Percentiles rank a stretch among this genome's conserved stretches.
phyloP scores from a whole-genome alignment of 495 filamentous ascomycete genomes.

The Cercophora samala region DNA sequence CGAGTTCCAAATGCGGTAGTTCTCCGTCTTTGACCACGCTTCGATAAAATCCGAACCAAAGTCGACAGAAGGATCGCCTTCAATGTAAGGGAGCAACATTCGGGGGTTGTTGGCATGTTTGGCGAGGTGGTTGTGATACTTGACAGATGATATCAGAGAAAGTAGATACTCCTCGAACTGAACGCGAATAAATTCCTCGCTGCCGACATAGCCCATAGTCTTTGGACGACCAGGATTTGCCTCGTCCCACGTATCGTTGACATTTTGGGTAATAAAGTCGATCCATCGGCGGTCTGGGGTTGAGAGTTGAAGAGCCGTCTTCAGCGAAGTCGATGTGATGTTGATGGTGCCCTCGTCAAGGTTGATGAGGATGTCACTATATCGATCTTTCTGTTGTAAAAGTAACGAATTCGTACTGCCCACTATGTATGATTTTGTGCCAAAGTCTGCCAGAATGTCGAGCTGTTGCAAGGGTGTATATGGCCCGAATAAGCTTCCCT shows the following conservation, averaged over 20 bases:
- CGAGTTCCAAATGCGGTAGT: conserved; percentile 76
- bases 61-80: conserved; percentile 81
- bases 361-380: conserved; percentile 95
- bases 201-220: conserved; percentile 91
- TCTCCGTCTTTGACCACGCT: conserved; percentile 80
- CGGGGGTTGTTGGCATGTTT: conserved; percentile 57
- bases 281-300: conserved; percentile 93
- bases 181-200: conserved; percentile 94
- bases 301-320: conserved; percentile 73
- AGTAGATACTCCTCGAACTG: conserved; percentile 98
- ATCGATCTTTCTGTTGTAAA: conserved; percentile 91
- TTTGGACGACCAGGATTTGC: conserved; percentile 82
- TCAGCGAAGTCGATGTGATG: conserved; percentile 75
- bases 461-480: conserved; percentile 97
- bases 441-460: conserved; percentile 87
- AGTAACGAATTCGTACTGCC: conserved; percentile 94
- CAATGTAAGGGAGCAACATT: conserved; percentile 59
- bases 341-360: conserved; percentile 86
- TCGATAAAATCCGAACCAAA: conserved; percentile 75
- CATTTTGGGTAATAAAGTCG: conserved; percentile 86
- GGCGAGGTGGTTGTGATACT: conserved; percentile 78
- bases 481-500: conserved; percentile 93
- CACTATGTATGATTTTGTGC: conserved; percentile 95
- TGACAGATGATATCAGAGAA: conserved; percentile 80
- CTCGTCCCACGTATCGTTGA: conserved; percentile 96